Percentiles rank a stretch among this genome's conserved stretches.
Evolutionary conservation across 2,329 filamentous ascomycete genomes (phyloP).

Genomic region (Aspergillus chevalieri): DNA sequence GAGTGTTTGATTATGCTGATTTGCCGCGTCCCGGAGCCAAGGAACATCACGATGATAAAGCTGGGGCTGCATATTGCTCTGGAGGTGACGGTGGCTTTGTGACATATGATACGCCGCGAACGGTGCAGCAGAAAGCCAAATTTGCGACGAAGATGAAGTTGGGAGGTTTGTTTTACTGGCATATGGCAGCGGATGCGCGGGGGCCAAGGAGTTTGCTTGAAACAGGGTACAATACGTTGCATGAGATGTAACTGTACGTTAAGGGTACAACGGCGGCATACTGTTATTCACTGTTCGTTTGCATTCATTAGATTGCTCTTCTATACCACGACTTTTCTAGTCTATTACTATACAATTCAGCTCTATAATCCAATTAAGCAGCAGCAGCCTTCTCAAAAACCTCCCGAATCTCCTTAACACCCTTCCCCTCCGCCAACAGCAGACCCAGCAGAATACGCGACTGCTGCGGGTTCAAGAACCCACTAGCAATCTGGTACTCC

Average conservation of each 20-base stretch:
- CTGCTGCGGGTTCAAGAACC: conserved; percentile 11
- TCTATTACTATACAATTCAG: neutral
- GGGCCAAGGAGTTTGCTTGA: conserved; percentile 54
- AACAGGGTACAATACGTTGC: conserved; percentile 53
- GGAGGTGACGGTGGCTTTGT: conserved; percentile 72
- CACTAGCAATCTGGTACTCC: conserved; percentile 15
- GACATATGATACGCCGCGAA: conserved; percentile 71
- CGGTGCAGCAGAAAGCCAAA: conserved; percentile 66
- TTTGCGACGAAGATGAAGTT: conserved; percentile 67
- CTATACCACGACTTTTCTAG: no score
- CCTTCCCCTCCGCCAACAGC: conserved; percentile 8
- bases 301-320: no score
- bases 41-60: conserved; percentile 62
- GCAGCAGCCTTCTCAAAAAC: conserved; percentile 6
- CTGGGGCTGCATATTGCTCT: conserved; percentile 62
- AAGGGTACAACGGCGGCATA: neutral
- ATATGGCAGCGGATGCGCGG: conserved; percentile 64
- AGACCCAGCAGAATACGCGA: conserved; percentile 6
- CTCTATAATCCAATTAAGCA: neutral
- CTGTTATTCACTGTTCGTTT: neutral
- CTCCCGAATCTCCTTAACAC: conserved; percentile 6
- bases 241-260: conserved; percentile 28
- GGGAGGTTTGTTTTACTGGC: conserved; percentile 76
- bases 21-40: conserved; percentile 57
- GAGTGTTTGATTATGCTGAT: conserved; percentile 67